phyloP scores from a whole-genome alignment of 495 filamentous ascomycete genomes.

The Aspergillus cavernicola region DNA sequence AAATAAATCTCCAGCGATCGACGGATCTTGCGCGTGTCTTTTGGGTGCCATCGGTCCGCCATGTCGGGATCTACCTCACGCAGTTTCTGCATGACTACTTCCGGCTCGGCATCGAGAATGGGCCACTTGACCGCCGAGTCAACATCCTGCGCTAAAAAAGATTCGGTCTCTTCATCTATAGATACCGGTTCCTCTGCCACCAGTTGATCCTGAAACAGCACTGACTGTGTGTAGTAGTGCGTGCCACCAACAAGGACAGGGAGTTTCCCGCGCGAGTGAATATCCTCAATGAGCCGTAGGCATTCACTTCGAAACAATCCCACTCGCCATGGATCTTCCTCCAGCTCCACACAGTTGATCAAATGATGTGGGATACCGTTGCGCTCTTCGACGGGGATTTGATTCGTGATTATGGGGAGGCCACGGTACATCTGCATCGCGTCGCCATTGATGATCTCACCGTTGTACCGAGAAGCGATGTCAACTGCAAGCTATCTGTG shows the following conservation, averaged over 20 bases:
- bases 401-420: slow-evolving; percentile 93
- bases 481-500: slow-evolving; percentile 83
- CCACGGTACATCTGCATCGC: slow-evolving; percentile 98
- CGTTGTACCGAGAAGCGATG: slow-evolving; percentile 76
- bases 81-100: slow-evolving; percentile 66
- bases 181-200: slow-evolving; percentile 36
- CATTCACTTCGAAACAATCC: slow-evolving; percentile 68
- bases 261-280: slow-evolving; percentile 68
- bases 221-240: slow-evolving; percentile 86
- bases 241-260: slow-evolving; percentile 94
- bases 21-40: slow-evolving; percentile 83
- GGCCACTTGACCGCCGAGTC: slow-evolving; percentile 49
- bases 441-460: slow-evolving; percentile 96
- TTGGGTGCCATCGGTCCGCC: slow-evolving; percentile 91
- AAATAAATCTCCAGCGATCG: slow-evolving; percentile 88
- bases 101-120: slow-evolving; percentile 66
- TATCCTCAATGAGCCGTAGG: slow-evolving; percentile 66
- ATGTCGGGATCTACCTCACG: slow-evolving; percentile 81
- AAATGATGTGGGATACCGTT: slow-evolving; percentile 86
- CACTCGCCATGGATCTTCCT: slow-evolving; percentile 79
- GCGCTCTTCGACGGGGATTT: slow-evolving; percentile 70
- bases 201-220: slow-evolving; percentile 71
- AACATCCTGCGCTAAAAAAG: neutral
- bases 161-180: slow-evolving; percentile 18
- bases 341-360: slow-evolving; percentile 67